Evolutionary conservation across 768 basidiomycete species (phyloP).

Genomic region (Polyporus arcularius): DNA sequence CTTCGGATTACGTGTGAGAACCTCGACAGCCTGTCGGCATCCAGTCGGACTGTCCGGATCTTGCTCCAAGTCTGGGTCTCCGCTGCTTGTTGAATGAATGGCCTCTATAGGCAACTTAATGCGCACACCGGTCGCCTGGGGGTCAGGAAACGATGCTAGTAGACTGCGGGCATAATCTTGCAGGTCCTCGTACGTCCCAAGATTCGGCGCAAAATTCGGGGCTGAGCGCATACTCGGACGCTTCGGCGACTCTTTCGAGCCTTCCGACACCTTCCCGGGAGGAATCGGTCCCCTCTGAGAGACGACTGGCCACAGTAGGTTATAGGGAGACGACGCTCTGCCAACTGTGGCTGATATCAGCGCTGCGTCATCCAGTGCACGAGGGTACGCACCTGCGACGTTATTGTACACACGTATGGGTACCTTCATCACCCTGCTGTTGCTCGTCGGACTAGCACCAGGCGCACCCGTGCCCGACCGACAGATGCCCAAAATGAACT

Average conservation of each 20-base stretch:
- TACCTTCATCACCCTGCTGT: conserved; percentile 83
- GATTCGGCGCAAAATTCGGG: background rate
- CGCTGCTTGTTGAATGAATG: conserved; percentile 12
- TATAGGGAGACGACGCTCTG: conserved; percentile 64
- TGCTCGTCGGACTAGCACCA: conserved; percentile 45
- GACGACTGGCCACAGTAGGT: conserved; percentile 78
- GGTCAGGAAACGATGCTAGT: conserved; percentile 44
- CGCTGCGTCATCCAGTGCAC: background rate
- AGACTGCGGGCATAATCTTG: conserved; percentile 54
- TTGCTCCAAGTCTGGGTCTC: conserved; percentile 36
- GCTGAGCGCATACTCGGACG: background rate
- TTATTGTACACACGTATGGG: conserved; percentile 91
- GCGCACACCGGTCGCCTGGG: conserved; percentile 14
- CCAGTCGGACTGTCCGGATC: conserved; percentile 46
- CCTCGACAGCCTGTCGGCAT: conserved; percentile 87
- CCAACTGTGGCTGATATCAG: conserved; percentile 37
- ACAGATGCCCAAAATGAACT: conserved; percentile 87
- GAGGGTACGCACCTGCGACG: conserved; percentile 61
- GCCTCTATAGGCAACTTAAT: conserved; percentile 22
- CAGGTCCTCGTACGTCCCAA: conserved; percentile 46
- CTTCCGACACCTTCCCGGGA: conserved; percentile 16
- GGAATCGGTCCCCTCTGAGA: conserved; percentile 6
- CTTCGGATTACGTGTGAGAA: conserved; percentile 84
- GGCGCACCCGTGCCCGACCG: conserved; percentile 43
- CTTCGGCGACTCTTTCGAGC: conserved; percentile 1